These are phyloP conservation scores for Venturia nashicola DNA, from an alignment of 2,329 filamentous ascomycete genomes.

Conservation along the genomic window DNA sequence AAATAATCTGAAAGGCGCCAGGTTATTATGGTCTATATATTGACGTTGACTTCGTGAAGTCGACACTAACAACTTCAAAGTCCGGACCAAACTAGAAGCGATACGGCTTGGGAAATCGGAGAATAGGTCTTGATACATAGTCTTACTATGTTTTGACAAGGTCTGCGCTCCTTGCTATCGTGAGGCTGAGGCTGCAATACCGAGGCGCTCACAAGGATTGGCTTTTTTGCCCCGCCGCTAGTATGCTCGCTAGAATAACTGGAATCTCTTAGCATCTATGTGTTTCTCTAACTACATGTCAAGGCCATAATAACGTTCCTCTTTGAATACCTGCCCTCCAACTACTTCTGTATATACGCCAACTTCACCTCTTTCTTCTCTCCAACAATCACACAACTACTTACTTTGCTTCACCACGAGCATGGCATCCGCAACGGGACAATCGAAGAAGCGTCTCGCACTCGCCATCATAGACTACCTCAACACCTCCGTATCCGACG, in stretches of 20 bases:
- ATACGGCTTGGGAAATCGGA: too few species aligned
- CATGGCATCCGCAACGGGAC: constrained; percentile 22
- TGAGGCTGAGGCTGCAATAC: background rate
- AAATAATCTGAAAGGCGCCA: too few species aligned
- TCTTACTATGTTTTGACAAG: too few species aligned
- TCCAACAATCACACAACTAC: too few species aligned
- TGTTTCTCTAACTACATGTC: background rate
- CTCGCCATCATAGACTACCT: constrained; percentile 97
- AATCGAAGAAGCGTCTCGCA: constrained; percentile 73
- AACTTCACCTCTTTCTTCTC: background rate
- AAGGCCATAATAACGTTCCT: background rate
- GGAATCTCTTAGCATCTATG: background rate
- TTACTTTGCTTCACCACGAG: too few species aligned
- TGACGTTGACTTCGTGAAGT: too few species aligned
- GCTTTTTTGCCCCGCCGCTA: background rate
- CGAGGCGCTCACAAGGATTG: background rate
- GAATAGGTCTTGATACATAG: too few species aligned
- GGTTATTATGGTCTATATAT: too few species aligned
- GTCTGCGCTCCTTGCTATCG: too few species aligned
- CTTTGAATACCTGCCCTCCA: background rate
- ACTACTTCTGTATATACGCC: background rate
- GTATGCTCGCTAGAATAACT: background rate
- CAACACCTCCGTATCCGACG: constrained; percentile 69
- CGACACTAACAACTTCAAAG: too few species aligned
- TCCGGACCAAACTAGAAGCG: too few species aligned